Evolutionary conservation across 1,284 basidiomycete species (phyloP), one percentile per base, ranked within the genome.

Genomic region (Stereum hirsutum): DNA sequence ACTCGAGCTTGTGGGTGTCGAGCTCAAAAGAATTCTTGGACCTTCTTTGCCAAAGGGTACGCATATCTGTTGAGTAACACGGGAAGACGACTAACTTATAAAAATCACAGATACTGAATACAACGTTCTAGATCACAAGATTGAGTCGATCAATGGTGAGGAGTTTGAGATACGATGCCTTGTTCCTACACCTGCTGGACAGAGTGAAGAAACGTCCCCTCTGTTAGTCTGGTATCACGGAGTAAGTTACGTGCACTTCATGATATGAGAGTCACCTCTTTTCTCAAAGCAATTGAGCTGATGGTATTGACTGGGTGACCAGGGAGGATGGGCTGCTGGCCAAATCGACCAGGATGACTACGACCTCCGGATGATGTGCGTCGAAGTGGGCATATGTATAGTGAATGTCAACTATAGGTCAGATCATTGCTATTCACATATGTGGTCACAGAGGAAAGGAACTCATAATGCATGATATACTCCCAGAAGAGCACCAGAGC

Each of bases 401-500:
- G 54, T 44, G 21, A 44, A 44, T 27, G 28, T 44, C 5, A 38
- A 44, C 4, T 44, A 35, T 14, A 19, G 43, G 42, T 32, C 14
- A 1, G 26, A 35, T 12, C 14, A 3, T 14, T 26, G 8, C 17
- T 33, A 20, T 20, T 12, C 15, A 36, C 12, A 31, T 31, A 31
- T 31, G 12, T 31, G 5, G 28, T 4, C 12, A 12, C 28, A 15
- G 12, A 5, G 28, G 28, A 7, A 12, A 31, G 4, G 6, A 17
- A 35, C 21, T 8, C 28, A 31, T 4, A 6, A 8, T 43, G 12
- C 5, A 31, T 6, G 12, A 11, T 31, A 12, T 7, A 12, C 6
- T 15, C 15, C 7, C 10, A 43, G 67, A n/a, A 56, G 64, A 8
- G 63, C 65, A 2, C 69, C 69, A 0, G 63, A 66, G 39, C 46